These are phyloP conservation scores for Wickerhamiella alocasiicola DNA, from an alignment of 805 yeast species.

Conservation along the genomic window DNA sequence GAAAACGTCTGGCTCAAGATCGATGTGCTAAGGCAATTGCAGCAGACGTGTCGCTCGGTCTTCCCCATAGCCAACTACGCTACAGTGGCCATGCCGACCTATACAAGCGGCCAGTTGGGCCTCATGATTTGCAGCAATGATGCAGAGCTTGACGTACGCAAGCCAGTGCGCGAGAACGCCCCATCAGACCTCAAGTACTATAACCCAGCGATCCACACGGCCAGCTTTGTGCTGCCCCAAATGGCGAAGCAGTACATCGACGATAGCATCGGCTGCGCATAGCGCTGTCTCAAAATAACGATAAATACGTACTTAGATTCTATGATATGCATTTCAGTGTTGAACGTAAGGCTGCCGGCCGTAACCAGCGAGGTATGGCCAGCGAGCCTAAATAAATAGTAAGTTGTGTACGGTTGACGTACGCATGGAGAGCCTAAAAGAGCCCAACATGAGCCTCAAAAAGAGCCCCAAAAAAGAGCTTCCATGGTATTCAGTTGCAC, in stretches of 20 bases:
- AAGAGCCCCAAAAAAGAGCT: too few species aligned
- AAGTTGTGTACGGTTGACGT: too few species aligned
- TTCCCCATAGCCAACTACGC: conserved; percentile 90
- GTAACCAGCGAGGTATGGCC: too few species aligned
- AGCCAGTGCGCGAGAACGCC: conserved; percentile 57
- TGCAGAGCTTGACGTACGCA: conserved; percentile 45
- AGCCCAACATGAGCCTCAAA: too few species aligned
- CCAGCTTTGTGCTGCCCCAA: conserved; percentile 83
- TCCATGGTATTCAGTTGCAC: not conserved
- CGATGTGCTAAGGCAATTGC: conserved; percentile 68
- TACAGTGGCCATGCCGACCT: conserved; percentile 87
- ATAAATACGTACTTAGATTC: too few species aligned
- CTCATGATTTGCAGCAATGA: conserved; percentile 91
- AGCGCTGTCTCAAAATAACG: too few species aligned
- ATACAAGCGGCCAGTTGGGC: conserved; percentile 96
- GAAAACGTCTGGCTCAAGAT: conserved; percentile 91
- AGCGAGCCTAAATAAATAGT: too few species aligned
- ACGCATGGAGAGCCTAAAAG: too few species aligned
- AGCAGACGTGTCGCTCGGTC: conserved; percentile 66
- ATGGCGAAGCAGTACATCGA: conserved; percentile 58
- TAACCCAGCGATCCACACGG: conserved; percentile 70
- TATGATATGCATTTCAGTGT: too few species aligned
- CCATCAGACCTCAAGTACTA: conserved; percentile 52
- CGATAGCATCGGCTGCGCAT: too few species aligned
- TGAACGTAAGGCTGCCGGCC: too few species aligned